Conservation (phyloP, 352 stramenopile species). For the Elongisporangium undulatum region DNA sequence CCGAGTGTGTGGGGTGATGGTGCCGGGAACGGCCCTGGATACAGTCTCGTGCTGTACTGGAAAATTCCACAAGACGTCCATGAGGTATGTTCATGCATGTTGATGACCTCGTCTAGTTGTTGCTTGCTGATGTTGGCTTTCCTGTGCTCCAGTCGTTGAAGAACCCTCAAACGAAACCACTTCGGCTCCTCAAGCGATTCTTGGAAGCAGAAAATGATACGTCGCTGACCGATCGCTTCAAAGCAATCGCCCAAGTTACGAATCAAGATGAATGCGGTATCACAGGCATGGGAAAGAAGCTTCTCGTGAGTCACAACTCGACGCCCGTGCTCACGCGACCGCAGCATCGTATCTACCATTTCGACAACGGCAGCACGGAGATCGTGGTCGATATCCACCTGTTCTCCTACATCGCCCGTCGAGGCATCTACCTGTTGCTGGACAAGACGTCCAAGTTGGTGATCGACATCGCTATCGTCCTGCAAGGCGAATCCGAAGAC, state of each 20-base stretch:
- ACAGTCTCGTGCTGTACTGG: slow-evolving; percentile 79
- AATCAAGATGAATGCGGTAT: slow-evolving; percentile 83
- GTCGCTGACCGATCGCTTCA: slow-evolving; percentile 76
- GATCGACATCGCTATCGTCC: slow-evolving; percentile 85
- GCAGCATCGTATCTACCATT: slow-evolving; percentile 83
- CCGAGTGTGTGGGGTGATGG: slow-evolving; percentile 71
- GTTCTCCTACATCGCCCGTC: slow-evolving; percentile 81
- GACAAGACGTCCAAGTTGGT: slow-evolving; percentile 77
- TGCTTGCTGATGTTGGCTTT: not conserved
- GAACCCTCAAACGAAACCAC: slow-evolving; percentile 43
- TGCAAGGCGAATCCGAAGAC: slow-evolving; percentile 85
- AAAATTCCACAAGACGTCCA: slow-evolving; percentile 60
- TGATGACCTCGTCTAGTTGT: not conserved
- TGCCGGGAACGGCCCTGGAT: slow-evolving; percentile 60
- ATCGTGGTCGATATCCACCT: slow-evolving; percentile 78
- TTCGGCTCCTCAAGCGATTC: slow-evolving; percentile 71
- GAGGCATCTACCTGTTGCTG: slow-evolving; percentile 71
- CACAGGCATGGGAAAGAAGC: slow-evolving; percentile 70
- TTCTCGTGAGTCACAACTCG: slow-evolving; percentile 75
- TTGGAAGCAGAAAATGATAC: slow-evolving; percentile 56
- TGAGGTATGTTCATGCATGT: slow-evolving; percentile 25
- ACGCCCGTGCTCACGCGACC: slow-evolving; percentile 81
- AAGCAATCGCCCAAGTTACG: slow-evolving; percentile 81
- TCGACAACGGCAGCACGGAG: slow-evolving; percentile 57
- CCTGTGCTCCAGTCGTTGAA: slow-evolving; percentile 39